A percentile compares a stretch with the other conserved stretches of the same genome.
These are phyloP conservation scores for Zygosaccharomyces pseudorouxii DNA, from an alignment of 805 yeast species.

Conservation along the genomic window DNA sequence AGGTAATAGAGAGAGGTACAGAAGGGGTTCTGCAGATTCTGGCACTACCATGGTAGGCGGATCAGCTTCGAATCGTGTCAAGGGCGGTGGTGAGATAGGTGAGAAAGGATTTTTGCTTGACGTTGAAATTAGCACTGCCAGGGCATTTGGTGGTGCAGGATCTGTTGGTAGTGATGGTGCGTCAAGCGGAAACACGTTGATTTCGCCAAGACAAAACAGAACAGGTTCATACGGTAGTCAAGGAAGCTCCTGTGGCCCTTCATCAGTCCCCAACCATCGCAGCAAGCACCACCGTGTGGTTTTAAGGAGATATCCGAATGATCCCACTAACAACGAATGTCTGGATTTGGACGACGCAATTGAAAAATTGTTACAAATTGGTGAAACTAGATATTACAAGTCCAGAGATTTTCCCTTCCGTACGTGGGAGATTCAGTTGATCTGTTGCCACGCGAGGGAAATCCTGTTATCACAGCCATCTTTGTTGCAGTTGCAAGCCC, in stretches of 20 bases:
- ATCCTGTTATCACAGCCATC: slow-evolving; percentile 63
- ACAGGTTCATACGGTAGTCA: not conserved
- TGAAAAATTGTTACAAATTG: slow-evolving; percentile 52
- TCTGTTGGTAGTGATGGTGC: slow-evolving; percentile 12
- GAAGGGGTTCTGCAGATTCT: slow-evolving; percentile 20
- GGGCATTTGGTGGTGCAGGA: slow-evolving; percentile 24
- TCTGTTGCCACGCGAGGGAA: slow-evolving; percentile 55
- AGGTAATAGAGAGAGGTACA: slow-evolving; percentile 12
- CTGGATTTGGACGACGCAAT: slow-evolving; percentile 60
- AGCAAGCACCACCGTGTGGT: slow-evolving; percentile 19
- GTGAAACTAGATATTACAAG: slow-evolving; percentile 38
- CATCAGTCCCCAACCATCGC: slow-evolving; percentile 20
- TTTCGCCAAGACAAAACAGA: slow-evolving; percentile 9
- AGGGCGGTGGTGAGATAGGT: slow-evolving; percentile 11
- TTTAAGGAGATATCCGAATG: slow-evolving; percentile 31
- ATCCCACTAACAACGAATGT: slow-evolving; percentile 25
- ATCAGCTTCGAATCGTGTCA: slow-evolving; percentile 8
- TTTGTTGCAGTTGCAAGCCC: slow-evolving; percentile 61
- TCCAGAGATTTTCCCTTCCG: slow-evolving; percentile 45
- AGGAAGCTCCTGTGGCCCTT: slow-evolving; percentile 1
- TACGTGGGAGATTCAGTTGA: slow-evolving; percentile 49
- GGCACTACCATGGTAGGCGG: slow-evolving; percentile 16
- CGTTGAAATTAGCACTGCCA: slow-evolving; percentile 34
- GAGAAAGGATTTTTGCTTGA: slow-evolving; percentile 20
- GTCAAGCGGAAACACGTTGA: slow-evolving; percentile 11